Evolutionary conservation across 2,329 filamentous ascomycete genomes (phyloP).

Genomic region (Orbilia quercus): DNA sequence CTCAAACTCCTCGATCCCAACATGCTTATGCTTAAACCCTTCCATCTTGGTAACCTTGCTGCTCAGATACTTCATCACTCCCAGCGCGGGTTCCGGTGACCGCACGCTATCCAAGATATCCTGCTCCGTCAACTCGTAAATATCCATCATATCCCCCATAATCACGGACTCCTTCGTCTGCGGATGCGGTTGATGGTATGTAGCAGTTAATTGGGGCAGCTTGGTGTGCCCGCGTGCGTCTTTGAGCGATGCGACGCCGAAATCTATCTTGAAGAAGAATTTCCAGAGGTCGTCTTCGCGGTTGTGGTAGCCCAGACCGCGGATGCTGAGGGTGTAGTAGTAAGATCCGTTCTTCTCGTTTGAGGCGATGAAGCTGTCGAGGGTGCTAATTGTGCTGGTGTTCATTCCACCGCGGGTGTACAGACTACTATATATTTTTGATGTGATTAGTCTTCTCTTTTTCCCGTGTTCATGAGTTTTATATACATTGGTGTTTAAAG

Average conservation of each 20-base stretch:
- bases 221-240: constrained; percentile 49
- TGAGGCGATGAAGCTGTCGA: constrained; percentile 36
- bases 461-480: background rate
- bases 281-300: constrained; percentile 37
- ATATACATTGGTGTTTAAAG: background rate
- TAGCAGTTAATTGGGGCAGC: constrained; percentile 42
- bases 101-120: constrained; percentile 44
- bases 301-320: constrained; percentile 37
- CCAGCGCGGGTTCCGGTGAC: constrained; percentile 33
- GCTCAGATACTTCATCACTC: constrained; percentile 44
- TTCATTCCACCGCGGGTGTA: constrained; percentile 42
- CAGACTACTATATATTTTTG: constrained; percentile 30
- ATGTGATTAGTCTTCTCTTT: constrained; percentile 12
- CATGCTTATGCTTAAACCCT: constrained; percentile 52
- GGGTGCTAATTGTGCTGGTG: background rate
- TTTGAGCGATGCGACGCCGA: constrained; percentile 19
- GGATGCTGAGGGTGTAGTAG: constrained; percentile 44
- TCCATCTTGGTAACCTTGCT: constrained; percentile 47
- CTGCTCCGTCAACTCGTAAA: constrained; percentile 46
- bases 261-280: constrained; percentile 38
- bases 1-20: constrained; percentile 49
- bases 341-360: constrained; percentile 25
- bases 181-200: constrained; percentile 42
- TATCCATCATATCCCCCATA: constrained; percentile 47
- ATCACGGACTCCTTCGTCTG: constrained; percentile 19